Evolutionary conservation across 2,329 filamentous ascomycete genomes (phyloP).

Genomic region (Eurotiales sp.): DNA sequence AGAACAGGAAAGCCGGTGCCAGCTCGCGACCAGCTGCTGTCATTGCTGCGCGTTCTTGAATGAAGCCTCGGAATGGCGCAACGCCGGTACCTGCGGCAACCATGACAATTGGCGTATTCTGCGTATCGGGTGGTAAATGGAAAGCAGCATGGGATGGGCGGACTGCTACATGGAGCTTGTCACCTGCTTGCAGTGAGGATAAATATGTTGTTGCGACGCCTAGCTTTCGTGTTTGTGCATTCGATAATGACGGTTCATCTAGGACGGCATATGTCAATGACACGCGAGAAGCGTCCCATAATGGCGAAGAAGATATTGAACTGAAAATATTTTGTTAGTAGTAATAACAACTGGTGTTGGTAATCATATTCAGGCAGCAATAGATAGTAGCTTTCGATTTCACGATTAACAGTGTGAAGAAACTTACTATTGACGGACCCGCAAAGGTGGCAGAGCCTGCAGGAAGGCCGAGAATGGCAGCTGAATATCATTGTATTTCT

Average conservation of each 20-base stretch:
- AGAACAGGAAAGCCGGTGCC: background rate
- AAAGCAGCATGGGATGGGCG: background rate
- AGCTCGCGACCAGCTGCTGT: background rate
- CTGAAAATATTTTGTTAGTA: background rate
- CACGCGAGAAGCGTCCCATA: background rate
- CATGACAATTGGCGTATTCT: background rate
- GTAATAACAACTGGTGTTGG: background rate
- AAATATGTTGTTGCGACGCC: background rate
- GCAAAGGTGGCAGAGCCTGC: background rate
- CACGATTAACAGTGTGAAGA: too few species aligned
- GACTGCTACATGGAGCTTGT: background rate
- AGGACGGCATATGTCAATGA: background rate
- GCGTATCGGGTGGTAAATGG: background rate
- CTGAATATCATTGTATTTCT: background rate
- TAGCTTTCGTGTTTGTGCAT: background rate
- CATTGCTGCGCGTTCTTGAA: conserved; percentile 3
- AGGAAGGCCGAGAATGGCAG: background rate
- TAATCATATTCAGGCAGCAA: background rate
- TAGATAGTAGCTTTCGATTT: too few species aligned
- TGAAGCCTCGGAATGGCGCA: background rate
- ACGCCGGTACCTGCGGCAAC: background rate
- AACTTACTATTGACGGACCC: background rate
- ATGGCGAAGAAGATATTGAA: conserved; percentile 3
- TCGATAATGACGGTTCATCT: background rate
- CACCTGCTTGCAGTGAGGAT: background rate